Percentiles rank a stretch among this genome's conserved stretches.
Conservation (phyloP, 306 rosid species). For the Sechiopsis laciniata region DNA sequence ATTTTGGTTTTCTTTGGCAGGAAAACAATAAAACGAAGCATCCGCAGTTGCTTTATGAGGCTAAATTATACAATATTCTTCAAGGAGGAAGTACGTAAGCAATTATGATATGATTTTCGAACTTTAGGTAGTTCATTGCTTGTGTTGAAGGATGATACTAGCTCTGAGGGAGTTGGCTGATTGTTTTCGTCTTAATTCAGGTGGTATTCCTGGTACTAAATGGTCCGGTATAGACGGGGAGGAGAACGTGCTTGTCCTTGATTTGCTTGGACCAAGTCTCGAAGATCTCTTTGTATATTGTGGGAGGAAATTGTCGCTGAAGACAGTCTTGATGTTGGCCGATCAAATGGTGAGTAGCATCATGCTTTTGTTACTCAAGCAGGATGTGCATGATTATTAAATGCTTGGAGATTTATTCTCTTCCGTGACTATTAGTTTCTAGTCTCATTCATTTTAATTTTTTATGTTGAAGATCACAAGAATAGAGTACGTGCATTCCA, state of each 20-base stretch:
- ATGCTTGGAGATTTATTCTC: neutral
- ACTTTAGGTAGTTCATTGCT: neutral
- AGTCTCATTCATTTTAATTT: neutral
- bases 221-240: slow-evolving; percentile 89
- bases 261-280: slow-evolving; percentile 88
- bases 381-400: neutral
- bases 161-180: neutral
- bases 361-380: slow-evolving; percentile 10
- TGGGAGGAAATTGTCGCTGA: slow-evolving; percentile 75
- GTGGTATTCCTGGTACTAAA: slow-evolving; percentile 68
- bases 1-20: slow-evolving; percentile 37
- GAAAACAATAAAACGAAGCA: slow-evolving; percentile 89
- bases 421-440: neutral
- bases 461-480: slow-evolving; percentile 51
- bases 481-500: slow-evolving; percentile 91
- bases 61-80: slow-evolving; percentile 75
- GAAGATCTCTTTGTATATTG: slow-evolving; percentile 92
- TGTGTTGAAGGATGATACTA: neutral
- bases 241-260: slow-evolving; percentile 71
- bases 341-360: slow-evolving; percentile 80
- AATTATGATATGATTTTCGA: neutral
- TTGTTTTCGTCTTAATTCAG: slow-evolving; percentile 29
- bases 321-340: slow-evolving; percentile 84
- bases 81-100: slow-evolving; percentile 89
- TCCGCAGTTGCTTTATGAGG: slow-evolving; percentile 88